These are phyloP conservation scores for Ganoderma boninense DNA, from an alignment of 1,284 basidiomycete genomes.

Conservation along the genomic window DNA sequence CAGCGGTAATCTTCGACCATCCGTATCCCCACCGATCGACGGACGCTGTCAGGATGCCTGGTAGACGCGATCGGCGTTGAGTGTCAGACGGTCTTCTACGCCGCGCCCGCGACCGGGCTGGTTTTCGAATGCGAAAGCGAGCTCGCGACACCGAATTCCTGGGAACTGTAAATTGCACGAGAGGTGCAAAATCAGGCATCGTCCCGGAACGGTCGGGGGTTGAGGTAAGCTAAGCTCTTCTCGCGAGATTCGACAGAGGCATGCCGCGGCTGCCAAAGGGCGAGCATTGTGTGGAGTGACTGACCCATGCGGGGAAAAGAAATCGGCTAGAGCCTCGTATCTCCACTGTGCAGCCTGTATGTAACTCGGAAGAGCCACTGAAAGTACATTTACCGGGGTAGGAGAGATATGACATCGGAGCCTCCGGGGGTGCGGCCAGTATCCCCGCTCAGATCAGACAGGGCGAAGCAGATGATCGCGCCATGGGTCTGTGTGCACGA, in stretches of 20 bases:
- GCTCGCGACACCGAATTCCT: slow-evolving; percentile 29
- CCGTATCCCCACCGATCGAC: slow-evolving; percentile 43
- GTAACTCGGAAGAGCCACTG: slow-evolving; percentile 57
- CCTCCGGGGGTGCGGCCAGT: too few species aligned
- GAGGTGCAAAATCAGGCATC: slow-evolving; percentile 37
- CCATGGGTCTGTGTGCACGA: neutral
- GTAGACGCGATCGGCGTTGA: slow-evolving; percentile 18
- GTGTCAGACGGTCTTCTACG: slow-evolving; percentile 46
- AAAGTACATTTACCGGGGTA: slow-evolving; percentile 40
- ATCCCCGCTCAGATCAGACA: too few species aligned
- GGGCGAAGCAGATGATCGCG: neutral
- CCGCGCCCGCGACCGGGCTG: slow-evolving; percentile 46
- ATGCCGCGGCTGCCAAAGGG: slow-evolving; percentile 65
- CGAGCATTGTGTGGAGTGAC: slow-evolving; percentile 62
- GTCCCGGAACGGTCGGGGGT: slow-evolving; percentile 42
- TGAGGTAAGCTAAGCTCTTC: slow-evolving; percentile 52
- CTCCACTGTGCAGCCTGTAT: slow-evolving; percentile 40
- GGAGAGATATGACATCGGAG: slow-evolving; percentile 9
- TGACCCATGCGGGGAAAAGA: slow-evolving; percentile 52
- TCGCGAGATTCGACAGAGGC: slow-evolving; percentile 55
- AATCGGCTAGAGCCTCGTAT: slow-evolving; percentile 44
- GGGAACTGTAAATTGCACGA: slow-evolving; percentile 18
- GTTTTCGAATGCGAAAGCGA: slow-evolving; percentile 52
- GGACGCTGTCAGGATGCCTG: slow-evolving; percentile 39
- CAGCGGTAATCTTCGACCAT: slow-evolving; percentile 29